Evolutionary conservation across 192 early-diverging fungal species (phyloP), one percentile per base, ranked within the genome.

Genomic region (Haplosporangium gracile): DNA sequence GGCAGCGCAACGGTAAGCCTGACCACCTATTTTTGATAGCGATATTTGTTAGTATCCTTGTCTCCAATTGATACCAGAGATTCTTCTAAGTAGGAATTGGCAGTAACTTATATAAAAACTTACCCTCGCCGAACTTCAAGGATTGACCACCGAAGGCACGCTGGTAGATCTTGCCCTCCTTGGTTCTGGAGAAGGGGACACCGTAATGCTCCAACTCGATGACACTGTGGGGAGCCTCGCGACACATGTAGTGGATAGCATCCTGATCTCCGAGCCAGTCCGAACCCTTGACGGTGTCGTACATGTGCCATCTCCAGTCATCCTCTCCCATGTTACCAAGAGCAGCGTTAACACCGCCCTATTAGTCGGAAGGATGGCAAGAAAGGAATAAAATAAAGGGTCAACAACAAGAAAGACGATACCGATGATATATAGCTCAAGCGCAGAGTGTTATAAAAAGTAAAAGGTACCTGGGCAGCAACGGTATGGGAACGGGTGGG

Each of bases 221-320:
- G 51, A 99, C 98, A 60, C 95, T 93, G 89, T 96, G 91, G 72
- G 97, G 97, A 39, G 98, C 98, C 90, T 99, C 98, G 72, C 97
- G 95, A 90, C 97, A 99, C 98, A 99, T 99, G 91, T 99, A 99
- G 88, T 99, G 98, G 77, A 99, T 99, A 72, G 98, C 98, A 79
- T 99, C 97, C 92, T 99, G 98, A 91, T 99, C 98, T 91, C 98
- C 98, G 29, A 99, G 94, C 98, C 98, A 99, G 88, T 99, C 98
- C 78, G 95, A 96, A 71, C 97, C 98, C 93, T 99, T 99, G 88
- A 98, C 97, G 34, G 98, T 98, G 79, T 99, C 98, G 87, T 98
- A 99, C 98, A 99, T 99, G 89, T 99, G 98, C 98, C 98, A 99
- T 90, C 98, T 94, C 98, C 98, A 99, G 92, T 99, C 98, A 89